Percentiles rank a stretch among this genome's conserved stretches.
Evolutionary conservation across 2,329 filamentous ascomycete species (phyloP).

Genomic region (Hyphodiscus sp.): DNA sequence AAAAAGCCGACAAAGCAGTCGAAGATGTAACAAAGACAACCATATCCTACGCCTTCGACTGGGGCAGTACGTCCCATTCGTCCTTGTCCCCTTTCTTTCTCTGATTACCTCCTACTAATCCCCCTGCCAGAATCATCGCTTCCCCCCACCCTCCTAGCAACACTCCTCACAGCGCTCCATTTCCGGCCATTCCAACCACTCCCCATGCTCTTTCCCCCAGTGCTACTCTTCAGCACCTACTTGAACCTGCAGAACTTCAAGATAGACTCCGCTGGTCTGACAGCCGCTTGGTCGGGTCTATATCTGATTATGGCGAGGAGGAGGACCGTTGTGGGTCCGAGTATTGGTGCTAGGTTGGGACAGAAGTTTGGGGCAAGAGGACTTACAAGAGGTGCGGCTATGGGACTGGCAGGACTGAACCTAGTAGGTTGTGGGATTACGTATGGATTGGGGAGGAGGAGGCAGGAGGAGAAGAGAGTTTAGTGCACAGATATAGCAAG

Average conservation of each 20-base stretch:
- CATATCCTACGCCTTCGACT: constrained; percentile 40
- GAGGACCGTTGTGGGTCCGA: constrained; percentile 33
- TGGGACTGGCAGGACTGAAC: constrained; percentile 45
- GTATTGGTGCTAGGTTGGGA: constrained; percentile 31
- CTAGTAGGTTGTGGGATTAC: constrained; percentile 43
- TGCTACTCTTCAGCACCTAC: constrained; percentile 60
- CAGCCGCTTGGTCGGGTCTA: constrained; percentile 57
- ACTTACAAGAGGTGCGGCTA: constrained; percentile 43
- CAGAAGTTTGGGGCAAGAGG: constrained; percentile 44
- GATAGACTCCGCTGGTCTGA: constrained; percentile 56
- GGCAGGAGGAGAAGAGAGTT: constrained; percentile 22
- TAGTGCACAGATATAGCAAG: constrained; percentile 1
- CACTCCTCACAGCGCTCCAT: constrained; percentile 60
- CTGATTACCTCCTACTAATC: constrained; percentile 5
- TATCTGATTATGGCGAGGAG: constrained; percentile 58
- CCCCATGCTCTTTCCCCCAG: constrained; percentile 60
- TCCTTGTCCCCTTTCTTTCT: constrained; percentile 12
- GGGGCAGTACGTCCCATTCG: constrained; percentile 45
- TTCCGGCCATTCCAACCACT: constrained; percentile 58
- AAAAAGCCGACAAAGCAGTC: constrained; percentile 16
- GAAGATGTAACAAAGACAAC: constrained; percentile 33
- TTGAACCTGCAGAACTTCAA: constrained; percentile 57
- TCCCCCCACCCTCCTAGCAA: constrained; percentile 58
- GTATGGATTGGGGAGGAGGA: constrained; percentile 42
- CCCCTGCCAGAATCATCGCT: constrained; percentile 50